A percentile compares a stretch with the other conserved stretches of the same genome.
phyloP scores from a whole-genome alignment of 495 filamentous ascomycete genomes.

The Neurospora intermedia region DNA sequence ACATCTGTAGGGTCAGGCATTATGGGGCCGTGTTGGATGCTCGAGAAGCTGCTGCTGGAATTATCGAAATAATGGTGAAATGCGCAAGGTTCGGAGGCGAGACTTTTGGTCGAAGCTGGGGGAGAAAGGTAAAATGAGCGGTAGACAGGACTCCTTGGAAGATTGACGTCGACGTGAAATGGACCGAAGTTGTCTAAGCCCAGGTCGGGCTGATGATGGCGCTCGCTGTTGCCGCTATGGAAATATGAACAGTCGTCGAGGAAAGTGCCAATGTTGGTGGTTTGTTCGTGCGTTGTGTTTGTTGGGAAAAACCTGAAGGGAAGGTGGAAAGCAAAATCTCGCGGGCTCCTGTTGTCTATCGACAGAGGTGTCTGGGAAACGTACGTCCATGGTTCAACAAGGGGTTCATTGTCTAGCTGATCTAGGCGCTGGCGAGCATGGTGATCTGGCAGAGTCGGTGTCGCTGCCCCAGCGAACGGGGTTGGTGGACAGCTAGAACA shows the following conservation, averaged over 20 bases:
- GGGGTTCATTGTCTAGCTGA: slow-evolving; percentile 1
- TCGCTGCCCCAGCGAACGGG: slow-evolving; percentile 2
- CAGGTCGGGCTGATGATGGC: not conserved
- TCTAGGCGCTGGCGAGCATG: slow-evolving; percentile 4
- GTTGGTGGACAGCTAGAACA: not conserved
- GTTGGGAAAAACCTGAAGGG: not conserved
- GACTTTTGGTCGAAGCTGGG: slow-evolving; percentile 18
- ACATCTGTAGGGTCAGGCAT: slow-evolving; percentile 19
- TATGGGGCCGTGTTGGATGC: slow-evolving; percentile 1
- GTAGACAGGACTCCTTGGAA: slow-evolving; percentile 2
- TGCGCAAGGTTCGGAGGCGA: slow-evolving; percentile 3
- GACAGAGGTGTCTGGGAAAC: slow-evolving; percentile 12
- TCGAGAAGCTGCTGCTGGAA: slow-evolving; percentile 1
- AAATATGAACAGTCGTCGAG: not conserved
- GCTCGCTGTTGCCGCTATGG: slow-evolving; percentile 1
- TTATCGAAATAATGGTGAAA: not conserved
- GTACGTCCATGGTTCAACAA: slow-evolving; percentile 9
- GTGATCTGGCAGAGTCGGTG: slow-evolving; percentile 3
- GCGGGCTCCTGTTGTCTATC: slow-evolving; percentile 2
- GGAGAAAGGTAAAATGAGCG: slow-evolving; percentile 21
- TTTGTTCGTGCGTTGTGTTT: not conserved
- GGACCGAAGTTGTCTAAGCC: not conserved
- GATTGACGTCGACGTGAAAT: not conserved
- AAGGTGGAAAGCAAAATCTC: slow-evolving; percentile 14
- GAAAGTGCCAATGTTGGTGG: not conserved